Percentiles rank a stretch among this genome's conserved stretches.
Evolutionary conservation across 306 rosid species (phyloP).

Genomic region (Cicer pinnatifidum): DNA sequence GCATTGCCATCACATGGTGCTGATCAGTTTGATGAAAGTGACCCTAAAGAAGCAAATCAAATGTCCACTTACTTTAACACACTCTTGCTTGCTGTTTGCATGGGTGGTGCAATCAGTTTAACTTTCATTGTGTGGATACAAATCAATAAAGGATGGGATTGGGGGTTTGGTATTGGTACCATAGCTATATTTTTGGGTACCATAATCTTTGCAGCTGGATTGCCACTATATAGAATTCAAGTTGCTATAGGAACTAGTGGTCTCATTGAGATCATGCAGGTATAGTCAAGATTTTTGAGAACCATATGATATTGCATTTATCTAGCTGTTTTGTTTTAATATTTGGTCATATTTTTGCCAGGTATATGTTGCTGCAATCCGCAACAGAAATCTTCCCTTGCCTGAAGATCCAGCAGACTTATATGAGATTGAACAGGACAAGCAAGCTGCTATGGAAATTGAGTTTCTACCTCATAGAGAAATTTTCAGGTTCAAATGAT

Average conservation of each 20-base stretch:
- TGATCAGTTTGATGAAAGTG: constrained; percentile 80
- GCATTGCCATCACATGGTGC: constrained; percentile 88
- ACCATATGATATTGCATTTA: background rate
- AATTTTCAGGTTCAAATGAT: constrained; percentile 54
- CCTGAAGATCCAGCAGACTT: constrained; percentile 70
- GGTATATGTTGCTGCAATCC: constrained; percentile 87
- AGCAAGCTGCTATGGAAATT: constrained; percentile 61
- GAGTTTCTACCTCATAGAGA: constrained; percentile 81
- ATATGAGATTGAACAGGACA: constrained; percentile 68
- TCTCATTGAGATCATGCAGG: constrained; percentile 72
- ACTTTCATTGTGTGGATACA: constrained; percentile 81
- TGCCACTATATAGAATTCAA: constrained; percentile 77
- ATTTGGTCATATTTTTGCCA: constrained; percentile 38
- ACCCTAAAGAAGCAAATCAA: constrained; percentile 66
- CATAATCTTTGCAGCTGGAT: constrained; percentile 58
- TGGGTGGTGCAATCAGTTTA: constrained; percentile 73
- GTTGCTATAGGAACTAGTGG: constrained; percentile 59
- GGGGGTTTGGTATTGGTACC: constrained; percentile 75
- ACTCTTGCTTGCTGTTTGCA: constrained; percentile 66
- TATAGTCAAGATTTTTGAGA: background rate
- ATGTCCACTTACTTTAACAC: constrained; percentile 83
- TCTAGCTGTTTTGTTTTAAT: constrained; percentile 12
- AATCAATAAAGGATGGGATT: constrained; percentile 83
- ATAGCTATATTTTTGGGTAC: constrained; percentile 58
- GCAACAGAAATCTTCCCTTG: constrained; percentile 71